Evolutionary conservation across 2,329 filamentous ascomycete genomes (phyloP).

Genomic region (Verticillium tricorpus): DNA sequence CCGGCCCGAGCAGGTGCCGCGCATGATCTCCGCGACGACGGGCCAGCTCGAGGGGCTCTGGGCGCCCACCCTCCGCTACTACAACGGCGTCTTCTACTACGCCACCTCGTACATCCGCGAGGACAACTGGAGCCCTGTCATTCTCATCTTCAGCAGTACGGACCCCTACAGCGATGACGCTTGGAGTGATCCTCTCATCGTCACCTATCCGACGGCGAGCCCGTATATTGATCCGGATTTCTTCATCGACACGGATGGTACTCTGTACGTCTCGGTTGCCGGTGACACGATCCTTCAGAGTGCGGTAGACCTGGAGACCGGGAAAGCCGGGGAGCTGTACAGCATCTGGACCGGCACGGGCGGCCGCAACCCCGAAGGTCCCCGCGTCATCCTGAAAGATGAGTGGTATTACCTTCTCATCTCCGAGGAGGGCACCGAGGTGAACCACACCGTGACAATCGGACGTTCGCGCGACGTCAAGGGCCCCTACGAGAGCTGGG

Average conservation of each 20-base stretch:
- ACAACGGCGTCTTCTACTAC: constrained; percentile 37
- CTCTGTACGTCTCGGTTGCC: constrained; percentile 29
- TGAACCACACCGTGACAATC: constrained; percentile 30
- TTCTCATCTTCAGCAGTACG: constrained; percentile 34
- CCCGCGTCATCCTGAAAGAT: constrained; percentile 38
- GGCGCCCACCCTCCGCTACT: constrained; percentile 39
- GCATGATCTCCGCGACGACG: constrained; percentile 19
- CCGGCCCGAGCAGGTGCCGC: constrained; percentile 34
- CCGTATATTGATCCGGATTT: constrained; percentile 36
- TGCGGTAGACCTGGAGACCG: constrained; percentile 29
- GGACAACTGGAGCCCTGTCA: constrained; percentile 25
- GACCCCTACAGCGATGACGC: constrained; percentile 31
- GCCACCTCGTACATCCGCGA: constrained; percentile 34
- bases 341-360: constrained; percentile 40
- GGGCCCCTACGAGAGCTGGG: constrained; percentile 30
- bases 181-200: constrained; percentile 34
- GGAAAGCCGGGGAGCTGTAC: constrained; percentile 23
- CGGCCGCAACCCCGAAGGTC: constrained; percentile 36
- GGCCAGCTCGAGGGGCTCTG: constrained; percentile 34
- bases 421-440: constrained; percentile 37
- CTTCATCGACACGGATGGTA: constrained; percentile 53
- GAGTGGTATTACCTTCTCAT: constrained; percentile 39
- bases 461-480: constrained; percentile 26
- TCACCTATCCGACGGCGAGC: constrained; percentile 22
- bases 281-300: constrained; percentile 20